Percentiles rank a stretch among this genome's conserved stretches.
These are phyloP conservation scores for Volvox reticuliferus DNA, from an alignment of 139 green algal genomes.

Conservation along the genomic window DNA sequence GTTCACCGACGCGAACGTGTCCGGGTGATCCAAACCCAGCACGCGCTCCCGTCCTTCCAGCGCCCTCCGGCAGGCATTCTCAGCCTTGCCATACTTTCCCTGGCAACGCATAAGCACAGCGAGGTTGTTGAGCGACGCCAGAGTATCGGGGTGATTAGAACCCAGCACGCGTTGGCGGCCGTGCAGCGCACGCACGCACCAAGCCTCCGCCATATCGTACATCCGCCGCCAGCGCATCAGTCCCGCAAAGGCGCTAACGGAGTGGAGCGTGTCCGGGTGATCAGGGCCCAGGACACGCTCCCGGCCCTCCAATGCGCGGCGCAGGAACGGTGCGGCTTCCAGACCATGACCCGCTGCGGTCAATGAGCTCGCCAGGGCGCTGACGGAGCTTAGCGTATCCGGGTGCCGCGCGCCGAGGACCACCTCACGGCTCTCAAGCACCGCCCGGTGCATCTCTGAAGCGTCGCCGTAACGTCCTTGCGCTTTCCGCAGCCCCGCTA, in stretches of 20 bases:
- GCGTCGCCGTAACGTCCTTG: background rate
- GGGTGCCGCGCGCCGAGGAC: background rate
- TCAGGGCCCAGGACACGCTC: background rate
- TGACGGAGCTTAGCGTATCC: background rate
- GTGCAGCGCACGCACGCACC: background rate
- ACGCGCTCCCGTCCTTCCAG: background rate
- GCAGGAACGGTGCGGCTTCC: background rate
- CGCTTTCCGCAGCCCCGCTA: background rate
- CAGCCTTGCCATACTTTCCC: background rate
- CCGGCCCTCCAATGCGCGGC: background rate
- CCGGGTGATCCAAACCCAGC: background rate
- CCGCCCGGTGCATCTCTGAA: background rate
- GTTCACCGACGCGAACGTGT: background rate
- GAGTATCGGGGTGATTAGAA: background rate
- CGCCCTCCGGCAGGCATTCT: background rate
- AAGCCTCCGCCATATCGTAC: slow-evolving; percentile 13
- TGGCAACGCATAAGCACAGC: background rate
- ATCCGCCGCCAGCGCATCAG: background rate
- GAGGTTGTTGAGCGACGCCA: background rate
- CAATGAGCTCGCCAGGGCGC: background rate
- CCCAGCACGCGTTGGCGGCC: background rate
- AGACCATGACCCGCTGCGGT: background rate
- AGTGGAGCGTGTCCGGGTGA: background rate
- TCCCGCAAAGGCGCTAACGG: background rate
- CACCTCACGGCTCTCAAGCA: background rate